Conservation (phyloP, 2,329 filamentous ascomycete species). For the Calonectria pteridis region DNA sequence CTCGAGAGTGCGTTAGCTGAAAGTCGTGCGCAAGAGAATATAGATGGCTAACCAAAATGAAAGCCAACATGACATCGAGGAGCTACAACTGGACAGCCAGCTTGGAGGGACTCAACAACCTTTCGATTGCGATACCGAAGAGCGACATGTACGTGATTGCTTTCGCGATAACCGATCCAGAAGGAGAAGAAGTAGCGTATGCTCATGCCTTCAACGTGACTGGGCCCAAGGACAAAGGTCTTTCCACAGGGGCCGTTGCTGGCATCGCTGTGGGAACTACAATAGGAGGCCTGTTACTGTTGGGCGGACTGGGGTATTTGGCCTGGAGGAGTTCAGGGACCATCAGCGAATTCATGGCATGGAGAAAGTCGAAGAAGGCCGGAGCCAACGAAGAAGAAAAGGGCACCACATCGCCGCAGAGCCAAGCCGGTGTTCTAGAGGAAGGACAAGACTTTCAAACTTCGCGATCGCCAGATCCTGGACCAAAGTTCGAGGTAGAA, state of each 20-base stretch:
- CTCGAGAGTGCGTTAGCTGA: not conserved
- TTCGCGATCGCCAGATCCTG: not conserved
- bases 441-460: not conserved
- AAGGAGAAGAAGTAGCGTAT: not conserved
- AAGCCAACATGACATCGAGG: not conserved
- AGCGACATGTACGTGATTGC: not conserved
- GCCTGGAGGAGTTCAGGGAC: not conserved
- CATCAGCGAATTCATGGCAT: not conserved
- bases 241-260: not conserved
- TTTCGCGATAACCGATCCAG: not conserved
- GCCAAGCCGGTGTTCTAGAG: not conserved
- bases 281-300: not conserved
- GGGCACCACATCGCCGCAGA: not conserved
- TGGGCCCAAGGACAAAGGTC: not conserved
- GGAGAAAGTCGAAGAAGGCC: not conserved
- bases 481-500: not conserved
- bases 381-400: not conserved
- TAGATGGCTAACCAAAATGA: not conserved
- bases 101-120: not conserved
- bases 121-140: not conserved
- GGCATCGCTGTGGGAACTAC: not conserved
- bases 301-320: not conserved
- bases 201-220: not conserved
- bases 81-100: not conserved
- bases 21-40: not conserved